Evolutionary conservation across 257 asterid species (phyloP), one percentile per base, ranked within the genome.

Genomic region (Rehmannia glutinosa): DNA sequence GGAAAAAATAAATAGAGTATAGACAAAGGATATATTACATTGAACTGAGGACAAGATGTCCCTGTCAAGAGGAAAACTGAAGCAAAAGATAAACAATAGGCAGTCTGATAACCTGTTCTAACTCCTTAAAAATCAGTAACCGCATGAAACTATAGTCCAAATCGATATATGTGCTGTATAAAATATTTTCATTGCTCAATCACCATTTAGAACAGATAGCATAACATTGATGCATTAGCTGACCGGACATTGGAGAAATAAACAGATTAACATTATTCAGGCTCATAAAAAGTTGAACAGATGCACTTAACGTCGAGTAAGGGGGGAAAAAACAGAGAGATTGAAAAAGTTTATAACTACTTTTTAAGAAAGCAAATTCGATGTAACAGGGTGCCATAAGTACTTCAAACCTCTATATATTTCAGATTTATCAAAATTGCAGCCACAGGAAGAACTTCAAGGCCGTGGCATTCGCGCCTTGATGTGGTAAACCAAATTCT

Each of bases 91-190:
- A 52, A 12, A 41, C 19, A 59, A 30, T 3, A 46, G 51, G 42
- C 51, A 52, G 38, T 39, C 47, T n/a, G n/a, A 33, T 53, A 57
- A 65, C 28, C 28, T 45, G 55, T 33, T 45, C 55, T 13, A 62
- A 63, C 45, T 64, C 62, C 36, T 72, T 43, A 64, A 65, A 57
- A 35, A 68, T 35, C 23, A 47, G 45, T 63, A n/a, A n/a, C n/a
- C n/a, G n/a, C n/a, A n/a, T 21, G 55, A 56, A 52, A 47, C 36
- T n/a, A 35, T 20, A 30, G 23, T 28, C 38, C 16, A 17, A 8
- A 56, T 21, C 64, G 23, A 20, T 41, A 39, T 27, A 20, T 59
- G 52, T 20, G 59, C 36, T 16, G 15, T 49, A 55, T 36, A 61
- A 11, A 55, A 46, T 16, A 13, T 42, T 63, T 57, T 41, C 38